phyloP scores from a whole-genome alignment of 331 rosid genomes.

The Malus hybrid region DNA sequence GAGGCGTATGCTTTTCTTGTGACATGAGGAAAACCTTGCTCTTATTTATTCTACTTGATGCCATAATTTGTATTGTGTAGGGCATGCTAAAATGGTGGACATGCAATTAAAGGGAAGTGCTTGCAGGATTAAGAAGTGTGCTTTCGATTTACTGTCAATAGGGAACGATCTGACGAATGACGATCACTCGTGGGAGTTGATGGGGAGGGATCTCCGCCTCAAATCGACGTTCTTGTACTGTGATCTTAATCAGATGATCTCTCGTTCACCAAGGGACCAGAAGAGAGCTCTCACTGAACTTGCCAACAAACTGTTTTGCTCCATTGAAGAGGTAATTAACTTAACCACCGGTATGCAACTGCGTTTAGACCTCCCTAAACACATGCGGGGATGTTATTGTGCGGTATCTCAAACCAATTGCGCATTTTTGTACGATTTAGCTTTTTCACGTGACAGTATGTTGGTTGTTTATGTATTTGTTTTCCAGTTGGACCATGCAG shows the following conservation, averaged over 20 bases:
- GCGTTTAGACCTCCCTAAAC: too few species aligned
- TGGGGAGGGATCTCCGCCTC: constrained; percentile 2
- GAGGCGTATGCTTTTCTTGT: background rate
- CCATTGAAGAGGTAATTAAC: constrained; percentile 11
- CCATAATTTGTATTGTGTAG: background rate
- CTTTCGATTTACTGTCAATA: constrained; percentile 2
- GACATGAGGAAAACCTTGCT: background rate
- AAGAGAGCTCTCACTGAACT: constrained; percentile 7
- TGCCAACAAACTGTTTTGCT: constrained; percentile 10
- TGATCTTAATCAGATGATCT: constrained; percentile 11
- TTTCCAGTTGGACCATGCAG: constrained; percentile 2
- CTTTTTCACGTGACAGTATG: too few species aligned
- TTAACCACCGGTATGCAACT: too few species aligned
- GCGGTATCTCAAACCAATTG: too few species aligned
- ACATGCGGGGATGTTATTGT: too few species aligned
- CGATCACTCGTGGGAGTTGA: background rate
- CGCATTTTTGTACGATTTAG: too few species aligned
- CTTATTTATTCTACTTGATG: background rate
- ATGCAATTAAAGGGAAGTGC: constrained; percentile 4
- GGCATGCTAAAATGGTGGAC: constrained; percentile 7
- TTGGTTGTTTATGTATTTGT: background rate
- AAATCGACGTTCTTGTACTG: constrained; percentile 13
- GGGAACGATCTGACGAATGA: constrained; percentile 7
- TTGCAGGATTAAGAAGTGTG: constrained; percentile 16
- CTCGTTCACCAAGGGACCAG: constrained; percentile 4